phyloP scores from a whole-genome alignment of 768 basidiomycete genomes.

The Lentinula sp. region DNA sequence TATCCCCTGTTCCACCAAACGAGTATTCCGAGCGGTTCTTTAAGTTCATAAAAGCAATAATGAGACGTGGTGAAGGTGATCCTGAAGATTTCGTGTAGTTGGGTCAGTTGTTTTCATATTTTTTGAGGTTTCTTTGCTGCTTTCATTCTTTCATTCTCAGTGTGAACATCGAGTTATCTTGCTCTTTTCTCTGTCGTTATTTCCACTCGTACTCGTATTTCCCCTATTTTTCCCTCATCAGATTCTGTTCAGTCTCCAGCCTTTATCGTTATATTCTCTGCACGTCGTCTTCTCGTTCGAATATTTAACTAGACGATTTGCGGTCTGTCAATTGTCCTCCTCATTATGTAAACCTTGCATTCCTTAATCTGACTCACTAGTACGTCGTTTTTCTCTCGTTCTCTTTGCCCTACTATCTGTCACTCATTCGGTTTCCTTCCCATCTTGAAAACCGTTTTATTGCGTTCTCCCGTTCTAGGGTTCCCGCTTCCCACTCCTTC shows the following conservation, averaged over 20 bases:
- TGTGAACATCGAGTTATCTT: not conserved
- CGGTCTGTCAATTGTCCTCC: not conserved
- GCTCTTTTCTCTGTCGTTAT: not conserved
- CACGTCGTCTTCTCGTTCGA: not conserved
- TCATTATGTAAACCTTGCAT: not conserved
- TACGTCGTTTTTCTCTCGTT: not conserved
- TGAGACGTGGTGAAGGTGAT: constrained; percentile 74
- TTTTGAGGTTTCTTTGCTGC: not conserved
- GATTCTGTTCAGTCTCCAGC: not conserved
- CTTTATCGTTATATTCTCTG: not conserved
- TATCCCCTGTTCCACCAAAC: constrained; percentile 83
- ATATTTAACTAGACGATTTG: not conserved
- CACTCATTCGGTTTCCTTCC: not conserved
- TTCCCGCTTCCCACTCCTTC: not conserved
- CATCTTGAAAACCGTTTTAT: not conserved
- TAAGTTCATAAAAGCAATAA: constrained; percentile 76
- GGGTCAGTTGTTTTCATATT: not conserved
- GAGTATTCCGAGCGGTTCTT: constrained; percentile 92
- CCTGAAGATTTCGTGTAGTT: constrained; percentile 14
- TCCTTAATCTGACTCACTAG: not conserved
- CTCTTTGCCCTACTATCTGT: not conserved
- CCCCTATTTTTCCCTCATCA: too few relatives aligned
- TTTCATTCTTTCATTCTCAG: not conserved
- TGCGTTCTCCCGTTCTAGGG: not conserved
- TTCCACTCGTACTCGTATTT: not conserved